Percentiles rank a stretch among this genome's conserved stretches.
These are phyloP conservation scores for Tylopilus plumbeoviolaceoides DNA, from an alignment of 768 basidiomycete species.

Conservation along the genomic window DNA sequence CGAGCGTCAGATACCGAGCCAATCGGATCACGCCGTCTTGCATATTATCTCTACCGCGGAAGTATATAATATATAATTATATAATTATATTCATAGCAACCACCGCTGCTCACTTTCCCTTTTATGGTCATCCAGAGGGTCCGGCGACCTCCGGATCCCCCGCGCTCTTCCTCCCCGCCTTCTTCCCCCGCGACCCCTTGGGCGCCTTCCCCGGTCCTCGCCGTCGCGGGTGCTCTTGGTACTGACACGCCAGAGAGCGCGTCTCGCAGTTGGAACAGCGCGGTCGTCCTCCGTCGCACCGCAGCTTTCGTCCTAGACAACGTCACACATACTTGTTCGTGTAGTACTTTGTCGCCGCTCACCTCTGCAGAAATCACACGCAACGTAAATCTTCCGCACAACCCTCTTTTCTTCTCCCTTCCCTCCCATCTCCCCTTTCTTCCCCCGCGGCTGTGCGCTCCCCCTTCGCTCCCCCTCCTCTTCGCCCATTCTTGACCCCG, in stretches of 20 bases:
- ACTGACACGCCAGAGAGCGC: constrained; percentile 50
- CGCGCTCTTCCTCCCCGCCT: constrained; percentile 27
- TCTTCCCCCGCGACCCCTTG: constrained; percentile 52
- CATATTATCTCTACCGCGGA: constrained; percentile 24
- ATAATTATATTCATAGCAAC: constrained; percentile 20
- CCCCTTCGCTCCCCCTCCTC: constrained; percentile 14
- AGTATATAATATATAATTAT: constrained; percentile 26
- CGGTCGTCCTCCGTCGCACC: constrained; percentile 66
- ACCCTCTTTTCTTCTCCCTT: constrained; percentile 23
- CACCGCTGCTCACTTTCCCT: constrained; percentile 14
- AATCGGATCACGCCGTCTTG: constrained; percentile 47
- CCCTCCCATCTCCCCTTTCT: constrained; percentile 18
- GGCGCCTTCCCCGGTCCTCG: constrained; percentile 76
- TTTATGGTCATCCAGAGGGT: constrained; percentile 24
- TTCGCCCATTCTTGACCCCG: constrained; percentile 5
- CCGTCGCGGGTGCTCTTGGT: constrained; percentile 48
- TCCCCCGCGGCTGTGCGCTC: constrained; percentile 9
- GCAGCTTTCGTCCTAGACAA: constrained; percentile 62
- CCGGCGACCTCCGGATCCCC: constrained; percentile 26
- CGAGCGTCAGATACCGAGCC: constrained; percentile 54
- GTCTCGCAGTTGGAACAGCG: constrained; percentile 58
- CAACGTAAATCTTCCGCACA: constrained; percentile 39
- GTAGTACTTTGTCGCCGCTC: constrained; percentile 18
- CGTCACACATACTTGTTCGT: background rate
- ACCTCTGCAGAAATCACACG: constrained; percentile 81